phyloP scores from a whole-genome alignment of 2,329 filamentous ascomycete species.

The Cercospora sesami region DNA sequence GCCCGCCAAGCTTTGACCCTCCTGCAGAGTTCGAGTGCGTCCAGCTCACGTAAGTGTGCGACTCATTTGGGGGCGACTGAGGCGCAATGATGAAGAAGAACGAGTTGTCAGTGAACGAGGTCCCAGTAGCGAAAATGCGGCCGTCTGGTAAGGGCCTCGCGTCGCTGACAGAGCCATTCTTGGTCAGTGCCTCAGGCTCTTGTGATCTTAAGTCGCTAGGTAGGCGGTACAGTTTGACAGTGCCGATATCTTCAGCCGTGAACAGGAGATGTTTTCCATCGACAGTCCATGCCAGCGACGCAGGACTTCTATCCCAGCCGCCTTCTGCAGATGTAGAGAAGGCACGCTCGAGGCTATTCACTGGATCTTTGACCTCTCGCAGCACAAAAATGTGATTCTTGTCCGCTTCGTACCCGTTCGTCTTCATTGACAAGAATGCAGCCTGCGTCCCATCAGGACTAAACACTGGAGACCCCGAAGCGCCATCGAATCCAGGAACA shows the following conservation, averaged over 20 bases:
- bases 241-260: slow-evolving; percentile 70
- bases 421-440: slow-evolving; percentile 77
- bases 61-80: slow-evolving; percentile 44
- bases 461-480: slow-evolving; percentile 67
- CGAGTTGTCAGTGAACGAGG: slow-evolving; percentile 70
- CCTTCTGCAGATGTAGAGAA: slow-evolving; percentile 12
- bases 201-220: slow-evolving; percentile 30
- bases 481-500: slow-evolving; percentile 63
- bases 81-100: slow-evolving; percentile 63
- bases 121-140: slow-evolving; percentile 65
- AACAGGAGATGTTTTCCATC: slow-evolving; percentile 66
- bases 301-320: slow-evolving; percentile 56
- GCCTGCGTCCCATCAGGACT: slow-evolving; percentile 69
- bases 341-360: slow-evolving; percentile 4
- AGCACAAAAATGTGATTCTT: slow-evolving; percentile 68
- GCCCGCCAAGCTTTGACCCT: slow-evolving; percentile 63
- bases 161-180: slow-evolving; percentile 56
- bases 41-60: slow-evolving; percentile 26
- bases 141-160: slow-evolving; percentile 55
- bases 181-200: slow-evolving; percentile 50
- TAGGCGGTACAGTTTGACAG: slow-evolving; percentile 57
- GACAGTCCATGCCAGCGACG: slow-evolving; percentile 51
- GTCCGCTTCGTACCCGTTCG: slow-evolving; percentile 77
- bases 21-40: slow-evolving; percentile 60
- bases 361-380: slow-evolving; percentile 52